A percentile compares a stretch with the other conserved stretches of the same genome.
Evolutionary conservation across 176 grass and related monocot genomes (phyloP).

Genomic region (Triticum timopheevii): DNA sequence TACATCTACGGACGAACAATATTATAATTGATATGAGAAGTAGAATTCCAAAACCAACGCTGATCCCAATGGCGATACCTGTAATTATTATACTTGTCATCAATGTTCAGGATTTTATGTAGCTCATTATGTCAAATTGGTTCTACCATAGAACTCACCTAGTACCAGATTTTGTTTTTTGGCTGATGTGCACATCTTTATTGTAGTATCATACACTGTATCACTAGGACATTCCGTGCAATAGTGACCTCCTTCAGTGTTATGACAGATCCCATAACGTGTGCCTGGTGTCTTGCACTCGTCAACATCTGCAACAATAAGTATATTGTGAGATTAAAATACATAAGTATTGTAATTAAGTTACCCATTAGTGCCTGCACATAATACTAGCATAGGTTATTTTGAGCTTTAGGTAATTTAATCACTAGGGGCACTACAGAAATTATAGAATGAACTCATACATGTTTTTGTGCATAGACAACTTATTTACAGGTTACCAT

Average conservation of each 20-base stretch:
- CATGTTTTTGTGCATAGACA: background rate
- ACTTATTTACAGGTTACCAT: background rate
- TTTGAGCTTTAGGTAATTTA: background rate
- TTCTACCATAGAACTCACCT: background rate
- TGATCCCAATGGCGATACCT: background rate
- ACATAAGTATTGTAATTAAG: too few relatives aligned
- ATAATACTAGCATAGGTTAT: background rate
- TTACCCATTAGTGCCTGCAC: background rate
- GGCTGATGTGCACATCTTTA: background rate
- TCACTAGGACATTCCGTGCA: background rate
- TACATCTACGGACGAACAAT: background rate
- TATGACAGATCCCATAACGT: background rate
- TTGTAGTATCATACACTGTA: background rate
- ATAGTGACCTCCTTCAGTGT: background rate
- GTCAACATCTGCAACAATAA: background rate
- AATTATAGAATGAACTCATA: background rate
- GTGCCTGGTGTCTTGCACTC: background rate
- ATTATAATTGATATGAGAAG: background rate
- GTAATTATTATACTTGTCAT: background rate
- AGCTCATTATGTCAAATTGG: background rate
- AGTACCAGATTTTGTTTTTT: background rate
- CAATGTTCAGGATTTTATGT: background rate
- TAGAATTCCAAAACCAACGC: background rate
- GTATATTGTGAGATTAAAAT: background rate
- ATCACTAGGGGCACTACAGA: background rate